Base-by-base conservation (phyloP, 129 eudicot genomes). In the Tagetes erecta region DNA sequence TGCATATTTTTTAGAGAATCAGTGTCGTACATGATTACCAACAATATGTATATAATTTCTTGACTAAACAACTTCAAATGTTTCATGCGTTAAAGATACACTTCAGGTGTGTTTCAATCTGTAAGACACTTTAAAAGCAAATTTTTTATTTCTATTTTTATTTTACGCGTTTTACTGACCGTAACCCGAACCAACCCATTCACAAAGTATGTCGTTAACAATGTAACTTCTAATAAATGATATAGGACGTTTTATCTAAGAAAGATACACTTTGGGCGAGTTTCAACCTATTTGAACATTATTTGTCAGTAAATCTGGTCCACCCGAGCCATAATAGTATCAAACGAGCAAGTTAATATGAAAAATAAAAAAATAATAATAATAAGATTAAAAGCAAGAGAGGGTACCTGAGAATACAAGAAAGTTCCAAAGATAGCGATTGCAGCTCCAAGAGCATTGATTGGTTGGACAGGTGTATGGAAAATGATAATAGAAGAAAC, bases 401-500 rank as follows among this genome's bases (percentile, higher is more conserved):
- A 65, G 73, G 51, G 53, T 65, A 79, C 83, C 83, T 79, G 83
- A 12, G 83, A 79, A 79, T 79, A 79, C 68, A 80, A 75, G 84
- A 80, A 80, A 74, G 84, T 80, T 80, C 84, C 84, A 46, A 80
- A 72, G 33, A 80, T 60, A 7, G 84, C 84, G 34, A 80, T 80
- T 50, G 84, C 84, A 37, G 84, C 84, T 56, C 84, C 84, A 68
- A 80, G 84, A 46, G 84, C 84, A 64, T 80, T 80, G 3, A 74
- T 52, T 10, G 84, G 86, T 74, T 83, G 86, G 27, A 83, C 78
- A 5, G 86, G 86, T 7, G 86, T 83, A 41, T 58, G 86, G 74
- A 83, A 83, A 35, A 83, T 83, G 68, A 83, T 83, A 63, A 83
- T 83, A 13, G 86, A 83, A 4, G 86, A 83, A 33, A 83, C 86